Conservation (phyloP, 768 basidiomycete species). For the Chalciporus chontae region DNA sequence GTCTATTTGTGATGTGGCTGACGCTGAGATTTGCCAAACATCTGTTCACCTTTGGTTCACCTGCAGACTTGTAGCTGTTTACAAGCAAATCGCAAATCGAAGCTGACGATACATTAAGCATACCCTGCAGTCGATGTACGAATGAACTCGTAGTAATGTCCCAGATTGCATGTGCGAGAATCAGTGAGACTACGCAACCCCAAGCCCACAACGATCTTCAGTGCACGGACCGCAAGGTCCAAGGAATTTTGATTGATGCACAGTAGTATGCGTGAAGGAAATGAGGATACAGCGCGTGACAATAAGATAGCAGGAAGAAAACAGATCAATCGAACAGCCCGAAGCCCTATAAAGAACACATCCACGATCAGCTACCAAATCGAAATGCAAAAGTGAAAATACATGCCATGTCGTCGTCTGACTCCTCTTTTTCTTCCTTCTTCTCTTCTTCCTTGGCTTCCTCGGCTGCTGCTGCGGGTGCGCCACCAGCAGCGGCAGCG, state of each 20-base stretch:
- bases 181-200: not conserved
- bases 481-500: constrained; percentile 54
- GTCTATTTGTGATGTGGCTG: too few species aligned
- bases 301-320: constrained; percentile 26
- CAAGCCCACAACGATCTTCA: not conserved
- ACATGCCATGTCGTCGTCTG: constrained; percentile 63
- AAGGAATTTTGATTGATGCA: constrained; percentile 23
- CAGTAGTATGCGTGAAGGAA: constrained; percentile 15
- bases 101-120: too few species aligned
- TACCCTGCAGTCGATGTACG: too few species aligned
- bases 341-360: constrained; percentile 65
- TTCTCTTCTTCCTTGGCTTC: constrained; percentile 78
- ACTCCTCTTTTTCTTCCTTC: constrained; percentile 86
- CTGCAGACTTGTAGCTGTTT: too few species aligned
- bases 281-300: constrained; percentile 12
- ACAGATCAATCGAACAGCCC: constrained; percentile 85
- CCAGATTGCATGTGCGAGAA: too few species aligned
- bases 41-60: too few species aligned
- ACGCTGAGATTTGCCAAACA: too few species aligned
- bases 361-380: not conserved
- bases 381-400: not conserved
- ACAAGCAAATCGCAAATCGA: too few species aligned
- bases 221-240: constrained; percentile 18
- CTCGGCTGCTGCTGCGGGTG: constrained; percentile 64
- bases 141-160: too few species aligned